Base-by-base conservation (phyloP, 1,284 basidiomycete genomes). In the Fomitiporia mediterranea region DNA sequence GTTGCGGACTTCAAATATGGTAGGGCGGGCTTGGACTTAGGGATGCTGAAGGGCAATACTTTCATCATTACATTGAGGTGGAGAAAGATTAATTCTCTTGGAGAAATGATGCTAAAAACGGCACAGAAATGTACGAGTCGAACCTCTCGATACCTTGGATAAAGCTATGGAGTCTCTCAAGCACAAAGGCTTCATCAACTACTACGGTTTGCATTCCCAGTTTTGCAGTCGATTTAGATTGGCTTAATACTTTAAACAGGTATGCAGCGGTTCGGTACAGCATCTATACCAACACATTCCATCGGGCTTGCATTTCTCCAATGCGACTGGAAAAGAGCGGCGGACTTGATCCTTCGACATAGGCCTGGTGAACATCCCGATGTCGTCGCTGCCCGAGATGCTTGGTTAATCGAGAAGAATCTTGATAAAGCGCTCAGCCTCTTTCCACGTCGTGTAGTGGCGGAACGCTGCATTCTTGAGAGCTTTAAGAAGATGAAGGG, bases 241-340 rank as follows among this genome's bases (percentile, higher is more conserved):
- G 17, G 28, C 17, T 46, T 25, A 49, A 42, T 13, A 43, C 23
- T 23, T 51, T 2, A 53, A 17, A 17, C 28, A 93, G 91, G 94
- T 38, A 98, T 99, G 96, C 97, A 99, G 69, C 86, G 97, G 15
- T 99, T 99, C 70, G 97, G 97, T 30, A 99, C 96, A 0, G 94
- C 96, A 5, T 85, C 92, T 9, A 87, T 99, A 27, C 94, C 96
- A 1, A 98, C 97, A 0, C 96, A 99, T 66, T 78, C 88, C 2
- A 94, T 98, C 54, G 97, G 97, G 5, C 79, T 98, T 13, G 86
- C 92, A 2, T 77, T 99, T 34, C 79, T 99, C 17, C 84, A 84
- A 64, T 87, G 86, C 3, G 87, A 98, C 64, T 99, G 94, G 94
- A 83, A 89, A 34, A 81, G 82, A 56, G 96, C 96, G 0, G 77